phyloP scores from a whole-genome alignment of 768 basidiomycete species.

The Naganishia friedmannii region DNA sequence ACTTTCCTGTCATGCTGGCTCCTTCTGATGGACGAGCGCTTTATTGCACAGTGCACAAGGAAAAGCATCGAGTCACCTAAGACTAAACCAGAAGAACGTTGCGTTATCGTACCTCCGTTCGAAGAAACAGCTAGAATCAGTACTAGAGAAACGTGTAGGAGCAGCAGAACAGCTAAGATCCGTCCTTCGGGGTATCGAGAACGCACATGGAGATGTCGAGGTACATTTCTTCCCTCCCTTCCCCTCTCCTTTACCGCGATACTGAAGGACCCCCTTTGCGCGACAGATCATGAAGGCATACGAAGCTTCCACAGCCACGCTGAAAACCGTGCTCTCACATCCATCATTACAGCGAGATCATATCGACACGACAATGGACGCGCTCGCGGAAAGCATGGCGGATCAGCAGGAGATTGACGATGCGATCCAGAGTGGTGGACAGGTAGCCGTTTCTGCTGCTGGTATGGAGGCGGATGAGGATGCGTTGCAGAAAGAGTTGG shows the following conservation, averaged over 20 bases:
- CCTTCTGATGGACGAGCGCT: background rate
- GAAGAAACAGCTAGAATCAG: constrained; percentile 74
- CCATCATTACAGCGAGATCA: constrained; percentile 73
- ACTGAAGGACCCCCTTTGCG: background rate
- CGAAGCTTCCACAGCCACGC: constrained; percentile 73
- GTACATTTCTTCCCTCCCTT: constrained; percentile 54
- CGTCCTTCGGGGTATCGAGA: constrained; percentile 77
- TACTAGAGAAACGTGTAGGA: constrained; percentile 69
- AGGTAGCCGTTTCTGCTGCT: constrained; percentile 58
- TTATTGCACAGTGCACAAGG: constrained; percentile 60
- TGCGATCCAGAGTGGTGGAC: constrained; percentile 66
- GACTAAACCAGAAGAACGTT: constrained; percentile 66
- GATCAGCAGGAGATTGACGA: constrained; percentile 80
- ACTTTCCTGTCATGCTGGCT: background rate
- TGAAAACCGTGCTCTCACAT: constrained; percentile 71
- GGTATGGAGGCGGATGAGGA: constrained; percentile 54
- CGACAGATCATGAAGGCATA: constrained; percentile 81
- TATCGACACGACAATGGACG: constrained; percentile 83
- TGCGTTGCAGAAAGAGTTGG: constrained; percentile 67
- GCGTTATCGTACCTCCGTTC: constrained; percentile 76
- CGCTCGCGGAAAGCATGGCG: constrained; percentile 74
- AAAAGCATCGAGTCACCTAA: constrained; percentile 66
- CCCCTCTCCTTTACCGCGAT: background rate
- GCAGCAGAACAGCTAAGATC: constrained; percentile 71
- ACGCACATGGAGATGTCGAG: constrained; percentile 83